phyloP scores from a whole-genome alignment of 768 basidiomycete species.

The Phylloporus scabripes region DNA sequence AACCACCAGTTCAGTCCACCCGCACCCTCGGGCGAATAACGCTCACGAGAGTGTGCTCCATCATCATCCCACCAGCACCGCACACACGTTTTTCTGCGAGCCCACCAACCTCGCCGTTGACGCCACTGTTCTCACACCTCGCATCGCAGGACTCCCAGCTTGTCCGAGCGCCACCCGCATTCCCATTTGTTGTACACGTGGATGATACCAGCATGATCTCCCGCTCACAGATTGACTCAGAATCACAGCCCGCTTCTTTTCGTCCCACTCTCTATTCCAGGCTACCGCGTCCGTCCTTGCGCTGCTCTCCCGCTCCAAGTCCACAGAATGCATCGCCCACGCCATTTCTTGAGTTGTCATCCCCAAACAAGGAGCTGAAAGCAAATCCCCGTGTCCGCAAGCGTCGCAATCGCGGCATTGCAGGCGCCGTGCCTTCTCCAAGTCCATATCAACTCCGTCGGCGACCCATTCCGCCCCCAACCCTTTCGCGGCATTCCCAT shows the following conservation, averaged over 20 bases:
- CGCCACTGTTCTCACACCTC: slow-evolving; percentile 19
- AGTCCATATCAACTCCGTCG: slow-evolving; percentile 29
- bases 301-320: slow-evolving; percentile 6
- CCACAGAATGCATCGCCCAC: slow-evolving; percentile 6
- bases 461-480: slow-evolving; percentile 18
- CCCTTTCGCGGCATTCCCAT: slow-evolving; percentile 17
- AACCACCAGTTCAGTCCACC: slow-evolving; percentile 11
- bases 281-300: slow-evolving; percentile 28
- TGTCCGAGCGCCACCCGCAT: slow-evolving; percentile 43
- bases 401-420: slow-evolving; percentile 8
- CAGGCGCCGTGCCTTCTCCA: slow-evolving; percentile 5
- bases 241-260: slow-evolving; percentile 24
- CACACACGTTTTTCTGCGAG: slow-evolving; percentile 12
- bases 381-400: slow-evolving; percentile 5
- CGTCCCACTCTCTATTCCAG: slow-evolving; percentile 36
- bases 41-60: slow-evolving; percentile 13
- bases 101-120: slow-evolving; percentile 27
- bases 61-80: slow-evolving; percentile 7
- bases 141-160: slow-evolving; percentile 33
- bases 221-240: slow-evolving; percentile 34
- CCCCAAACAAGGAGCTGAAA: slow-evolving; percentile 5
- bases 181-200: slow-evolving; percentile 27
- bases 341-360: slow-evolving; percentile 1
- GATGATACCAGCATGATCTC: slow-evolving; percentile 31
- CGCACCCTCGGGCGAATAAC: slow-evolving; percentile 18